A percentile compares a stretch with the other conserved stretches of the same genome.
phyloP scores from a whole-genome alignment of 2,329 filamentous ascomycete species.

The Aspergillus brasiliensis region DNA sequence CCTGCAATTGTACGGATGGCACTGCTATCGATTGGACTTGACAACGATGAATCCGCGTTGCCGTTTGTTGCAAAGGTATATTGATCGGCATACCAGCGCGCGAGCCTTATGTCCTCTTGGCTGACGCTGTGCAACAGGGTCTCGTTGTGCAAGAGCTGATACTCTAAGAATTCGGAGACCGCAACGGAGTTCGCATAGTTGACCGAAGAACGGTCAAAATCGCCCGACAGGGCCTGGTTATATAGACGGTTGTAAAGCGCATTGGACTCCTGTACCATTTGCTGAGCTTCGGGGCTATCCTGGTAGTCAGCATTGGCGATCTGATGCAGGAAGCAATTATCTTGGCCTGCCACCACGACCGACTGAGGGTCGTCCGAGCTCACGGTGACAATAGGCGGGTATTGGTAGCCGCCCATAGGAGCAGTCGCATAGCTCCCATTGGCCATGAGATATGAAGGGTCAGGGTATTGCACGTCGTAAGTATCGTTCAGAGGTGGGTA shows the following conservation, averaged over 20 bases:
- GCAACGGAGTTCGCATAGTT: slow-evolving; percentile 56
- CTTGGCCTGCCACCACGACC: slow-evolving; percentile 54
- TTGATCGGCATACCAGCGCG: slow-evolving; percentile 52
- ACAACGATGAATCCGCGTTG: slow-evolving; percentile 42
- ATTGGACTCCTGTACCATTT: slow-evolving; percentile 39
- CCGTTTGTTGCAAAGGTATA: slow-evolving; percentile 52
- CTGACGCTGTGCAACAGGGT: slow-evolving; percentile 39
- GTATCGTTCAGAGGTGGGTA: slow-evolving; percentile 54
- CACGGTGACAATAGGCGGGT: slow-evolving; percentile 52
- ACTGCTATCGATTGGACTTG: slow-evolving; percentile 26
- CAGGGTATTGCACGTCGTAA: slow-evolving; percentile 34
- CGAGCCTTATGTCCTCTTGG: slow-evolving; percentile 35
- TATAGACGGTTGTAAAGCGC: slow-evolving; percentile 53
- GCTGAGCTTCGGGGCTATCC: slow-evolving; percentile 42
- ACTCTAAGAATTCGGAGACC: slow-evolving; percentile 60
- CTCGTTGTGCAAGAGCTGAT: slow-evolving; percentile 55
- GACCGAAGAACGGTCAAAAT: slow-evolving; percentile 43
- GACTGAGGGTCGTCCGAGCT: slow-evolving; percentile 52
- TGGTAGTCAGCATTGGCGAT: slow-evolving; percentile 45
- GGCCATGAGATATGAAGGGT: slow-evolving; percentile 46
- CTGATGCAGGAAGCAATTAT: slow-evolving; percentile 46
- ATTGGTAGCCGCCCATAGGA: slow-evolving; percentile 61
- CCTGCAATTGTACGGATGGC: slow-evolving; percentile 45
- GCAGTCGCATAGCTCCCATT: slow-evolving; percentile 51
- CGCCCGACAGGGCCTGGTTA: slow-evolving; percentile 44